These are phyloP conservation scores for Penicillium pulvis DNA, from an alignment of 495 filamentous ascomycete genomes.

Conservation along the genomic window DNA sequence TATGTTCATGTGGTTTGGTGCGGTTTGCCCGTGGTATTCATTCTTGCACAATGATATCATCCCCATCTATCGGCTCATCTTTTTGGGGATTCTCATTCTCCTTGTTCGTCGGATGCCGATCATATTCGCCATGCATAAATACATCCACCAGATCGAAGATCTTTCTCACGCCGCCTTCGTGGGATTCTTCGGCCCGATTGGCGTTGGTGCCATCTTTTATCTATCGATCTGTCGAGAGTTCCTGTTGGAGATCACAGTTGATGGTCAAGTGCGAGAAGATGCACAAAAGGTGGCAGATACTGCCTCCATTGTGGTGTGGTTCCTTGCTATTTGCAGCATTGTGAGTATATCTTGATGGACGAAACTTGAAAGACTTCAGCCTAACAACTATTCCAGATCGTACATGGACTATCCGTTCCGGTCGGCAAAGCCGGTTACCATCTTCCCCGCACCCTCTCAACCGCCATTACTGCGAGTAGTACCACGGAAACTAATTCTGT, in stretches of 20 bases:
- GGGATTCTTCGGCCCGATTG: slow-evolving; percentile 93
- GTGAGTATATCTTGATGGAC: slow-evolving; percentile 54
- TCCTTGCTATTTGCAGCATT: slow-evolving; percentile 81
- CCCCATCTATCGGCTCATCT: slow-evolving; percentile 75
- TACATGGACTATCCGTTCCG: slow-evolving; percentile 85
- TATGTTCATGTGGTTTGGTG: slow-evolving; percentile 91
- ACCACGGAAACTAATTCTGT: slow-evolving; percentile 35
- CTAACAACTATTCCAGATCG: slow-evolving; percentile 54
- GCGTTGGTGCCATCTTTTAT: slow-evolving; percentile 92
- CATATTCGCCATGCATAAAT: slow-evolving; percentile 70
- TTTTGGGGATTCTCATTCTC: slow-evolving; percentile 78
- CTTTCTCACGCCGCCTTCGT: slow-evolving; percentile 75
- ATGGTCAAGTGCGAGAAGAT: slow-evolving; percentile 65
- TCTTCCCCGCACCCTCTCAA: slow-evolving; percentile 75
- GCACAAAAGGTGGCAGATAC: slow-evolving; percentile 63
- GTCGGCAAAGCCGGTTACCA: slow-evolving; percentile 81
- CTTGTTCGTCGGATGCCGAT: slow-evolving; percentile 78
- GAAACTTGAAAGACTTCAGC: slow-evolving; percentile 6
- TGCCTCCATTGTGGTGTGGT: slow-evolving; percentile 79
- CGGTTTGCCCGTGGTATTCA: slow-evolving; percentile 77
- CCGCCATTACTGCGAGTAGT: slow-evolving; percentile 47
- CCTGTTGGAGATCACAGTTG: slow-evolving; percentile 51
- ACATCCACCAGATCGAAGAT: slow-evolving; percentile 79
- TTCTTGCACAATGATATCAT: slow-evolving; percentile 71
- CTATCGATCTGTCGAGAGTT: slow-evolving; percentile 79